These are phyloP conservation scores for Limtongia smithiae DNA, from an alignment of 805 yeast genomes.

Conservation along the genomic window DNA sequence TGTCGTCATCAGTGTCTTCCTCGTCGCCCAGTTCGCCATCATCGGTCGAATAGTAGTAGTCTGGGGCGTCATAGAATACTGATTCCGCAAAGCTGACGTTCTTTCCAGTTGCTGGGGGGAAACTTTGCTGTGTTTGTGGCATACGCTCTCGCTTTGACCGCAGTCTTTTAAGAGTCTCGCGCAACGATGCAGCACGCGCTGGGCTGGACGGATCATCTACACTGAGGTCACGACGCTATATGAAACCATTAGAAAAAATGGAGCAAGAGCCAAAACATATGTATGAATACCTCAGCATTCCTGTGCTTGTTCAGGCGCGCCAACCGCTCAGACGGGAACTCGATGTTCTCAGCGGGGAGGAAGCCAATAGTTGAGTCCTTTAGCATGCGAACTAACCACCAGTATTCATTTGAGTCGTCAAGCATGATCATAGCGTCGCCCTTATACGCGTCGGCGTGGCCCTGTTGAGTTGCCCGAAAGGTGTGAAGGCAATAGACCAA, in stretches of 20 bases:
- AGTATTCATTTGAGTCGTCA: constrained; percentile 87
- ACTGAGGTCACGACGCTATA: not conserved
- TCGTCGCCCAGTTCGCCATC: constrained; percentile 25
- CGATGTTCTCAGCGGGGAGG: constrained; percentile 94
- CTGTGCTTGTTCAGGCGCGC: constrained; percentile 91
- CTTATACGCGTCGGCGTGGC: constrained; percentile 74
- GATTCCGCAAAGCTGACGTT: constrained; percentile 18
- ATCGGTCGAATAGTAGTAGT: constrained; percentile 20
- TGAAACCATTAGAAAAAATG: not conserved
- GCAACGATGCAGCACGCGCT: constrained; percentile 1
- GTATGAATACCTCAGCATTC: constrained; percentile 68
- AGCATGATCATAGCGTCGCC: constrained; percentile 80
- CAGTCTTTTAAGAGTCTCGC: constrained; percentile 15
- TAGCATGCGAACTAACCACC: constrained; percentile 82
- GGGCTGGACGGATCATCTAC: not conserved
- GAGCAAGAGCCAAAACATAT: not conserved
- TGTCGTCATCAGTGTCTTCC: constrained; percentile 12
- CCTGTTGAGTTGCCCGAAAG: constrained; percentile 87
- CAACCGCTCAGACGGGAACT: constrained; percentile 83
- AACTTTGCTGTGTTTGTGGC: not conserved
- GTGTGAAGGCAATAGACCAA: constrained; percentile 82
- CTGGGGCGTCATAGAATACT: constrained; percentile 25
- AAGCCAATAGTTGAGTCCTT: constrained; percentile 76
- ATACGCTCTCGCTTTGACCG: constrained; percentile 6
- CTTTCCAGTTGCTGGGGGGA: constrained; percentile 1